Conservation (phyloP, 495 filamentous ascomycete species). For the Lasiosphaeria hispida region DNA sequence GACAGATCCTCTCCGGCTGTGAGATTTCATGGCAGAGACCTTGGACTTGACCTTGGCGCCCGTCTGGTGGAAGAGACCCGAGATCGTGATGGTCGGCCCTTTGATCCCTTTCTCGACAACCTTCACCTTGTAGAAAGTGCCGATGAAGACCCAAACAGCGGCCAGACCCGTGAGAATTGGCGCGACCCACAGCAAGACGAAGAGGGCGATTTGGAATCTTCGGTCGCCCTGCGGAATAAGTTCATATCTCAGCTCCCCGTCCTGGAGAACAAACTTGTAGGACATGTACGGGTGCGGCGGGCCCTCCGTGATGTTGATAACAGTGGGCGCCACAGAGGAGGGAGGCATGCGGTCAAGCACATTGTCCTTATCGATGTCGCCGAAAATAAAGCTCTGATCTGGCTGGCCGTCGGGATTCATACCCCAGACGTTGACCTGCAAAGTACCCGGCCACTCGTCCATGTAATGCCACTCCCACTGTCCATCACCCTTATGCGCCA, state of each 20-base stretch:
- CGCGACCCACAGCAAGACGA: constrained; percentile 35
- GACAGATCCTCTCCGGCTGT: constrained; percentile 13
- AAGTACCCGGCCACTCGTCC: constrained; percentile 59
- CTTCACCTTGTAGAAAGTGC: constrained; percentile 57
- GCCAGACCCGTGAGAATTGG: constrained; percentile 50
- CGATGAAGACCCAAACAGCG: constrained; percentile 57
- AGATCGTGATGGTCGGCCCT: constrained; percentile 12
- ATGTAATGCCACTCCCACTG: constrained; percentile 59
- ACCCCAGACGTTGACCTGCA: constrained; percentile 63
- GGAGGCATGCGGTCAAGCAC: constrained; percentile 61
- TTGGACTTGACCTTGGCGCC: constrained; percentile 44
- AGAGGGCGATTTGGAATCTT: constrained; percentile 8
- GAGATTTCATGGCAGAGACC: constrained; percentile 16
- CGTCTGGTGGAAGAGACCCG: constrained; percentile 33
- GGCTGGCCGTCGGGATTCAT: constrained; percentile 60
- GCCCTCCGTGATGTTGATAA: constrained; percentile 59
- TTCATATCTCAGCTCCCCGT: constrained; percentile 39
- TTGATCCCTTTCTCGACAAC: constrained; percentile 47
- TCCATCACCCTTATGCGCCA: constrained; percentile 51
- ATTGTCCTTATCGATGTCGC: constrained; percentile 58
- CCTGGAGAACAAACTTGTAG: constrained; percentile 55
- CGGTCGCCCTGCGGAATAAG: constrained; percentile 25
- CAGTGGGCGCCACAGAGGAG: constrained; percentile 45
- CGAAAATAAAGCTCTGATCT: constrained; percentile 55
- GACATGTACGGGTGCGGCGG: constrained; percentile 51